phyloP scores from a whole-genome alignment of 23 red algal species.

The Gracilaria domingensis region DNA sequence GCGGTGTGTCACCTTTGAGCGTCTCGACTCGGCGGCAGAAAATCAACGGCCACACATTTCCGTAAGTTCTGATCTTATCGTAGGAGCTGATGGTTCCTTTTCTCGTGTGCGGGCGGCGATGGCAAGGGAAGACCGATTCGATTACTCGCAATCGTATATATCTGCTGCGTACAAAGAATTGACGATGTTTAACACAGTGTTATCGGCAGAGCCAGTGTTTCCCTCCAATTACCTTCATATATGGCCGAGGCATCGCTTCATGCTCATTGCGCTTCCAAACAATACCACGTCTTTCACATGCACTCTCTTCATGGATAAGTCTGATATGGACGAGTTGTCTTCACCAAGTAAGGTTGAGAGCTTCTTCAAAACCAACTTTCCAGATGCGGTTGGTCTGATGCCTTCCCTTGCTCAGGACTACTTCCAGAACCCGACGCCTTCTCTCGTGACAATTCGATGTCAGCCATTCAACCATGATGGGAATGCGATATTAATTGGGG shows the following conservation, averaged over 20 bases:
- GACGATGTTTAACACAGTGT: slow-evolving; percentile 41
- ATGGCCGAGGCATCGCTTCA: slow-evolving; percentile 95
- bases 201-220: slow-evolving; percentile 5
- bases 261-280: slow-evolving; percentile 99
- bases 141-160: slow-evolving; percentile 88
- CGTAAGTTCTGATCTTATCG: slow-evolving; percentile 61
- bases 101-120: slow-evolving; percentile 90
- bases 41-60: background rate
- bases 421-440: slow-evolving; percentile 66
- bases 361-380: slow-evolving; percentile 87
- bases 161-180: slow-evolving; percentile 97
- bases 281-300: slow-evolving; percentile 86
- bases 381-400: slow-evolving; percentile 83
- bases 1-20: slow-evolving; percentile 40
- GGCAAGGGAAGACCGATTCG: slow-evolving; percentile 69
- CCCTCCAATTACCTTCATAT: slow-evolving; percentile 86
- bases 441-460: slow-evolving; percentile 85
- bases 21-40: background rate
- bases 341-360: slow-evolving; percentile 23
- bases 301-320: slow-evolving; percentile 93
- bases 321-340: slow-evolving; percentile 40
- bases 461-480: slow-evolving; percentile 84
- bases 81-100: slow-evolving; percentile 95
- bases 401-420: slow-evolving; percentile 77
- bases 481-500: slow-evolving; percentile 85